Conservation (phyloP, 2,329 filamentous ascomycete genomes). For the Aspergillus sp. region DNA sequence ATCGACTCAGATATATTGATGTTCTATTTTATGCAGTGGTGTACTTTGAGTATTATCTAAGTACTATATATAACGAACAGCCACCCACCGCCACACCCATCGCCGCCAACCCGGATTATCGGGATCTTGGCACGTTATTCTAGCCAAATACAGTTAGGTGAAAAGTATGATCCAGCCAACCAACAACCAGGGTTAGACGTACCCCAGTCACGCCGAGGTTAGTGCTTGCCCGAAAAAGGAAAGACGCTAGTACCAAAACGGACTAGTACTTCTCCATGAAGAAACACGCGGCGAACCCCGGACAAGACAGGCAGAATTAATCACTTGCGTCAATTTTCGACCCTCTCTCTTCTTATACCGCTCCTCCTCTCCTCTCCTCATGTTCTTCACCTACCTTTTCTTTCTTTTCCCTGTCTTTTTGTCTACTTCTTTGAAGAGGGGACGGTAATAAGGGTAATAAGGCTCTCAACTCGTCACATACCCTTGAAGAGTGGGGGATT, state of each 20-base stretch:
- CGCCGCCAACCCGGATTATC: background rate
- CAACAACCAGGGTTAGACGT: no score
- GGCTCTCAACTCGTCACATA: background rate
- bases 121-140: background rate
- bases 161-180: background rate
- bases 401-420: background rate
- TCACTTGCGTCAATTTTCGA: background rate
- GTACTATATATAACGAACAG: background rate
- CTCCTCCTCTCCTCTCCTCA: background rate
- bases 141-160: no score
- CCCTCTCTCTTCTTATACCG: background rate
- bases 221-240: background rate
- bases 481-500: no score
- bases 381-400: background rate
- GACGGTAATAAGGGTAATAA: background rate
- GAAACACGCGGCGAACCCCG: background rate
- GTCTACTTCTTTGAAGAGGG: background rate
- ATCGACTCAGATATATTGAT: no score
- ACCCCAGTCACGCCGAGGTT: background rate
- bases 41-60: no score
- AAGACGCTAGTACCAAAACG: background rate
- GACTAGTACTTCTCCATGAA: background rate
- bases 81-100: background rate
- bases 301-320: background rate
- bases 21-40: no score